Conservation (phyloP, 768 basidiomycete genomes). For the Mycena polygramma region DNA sequence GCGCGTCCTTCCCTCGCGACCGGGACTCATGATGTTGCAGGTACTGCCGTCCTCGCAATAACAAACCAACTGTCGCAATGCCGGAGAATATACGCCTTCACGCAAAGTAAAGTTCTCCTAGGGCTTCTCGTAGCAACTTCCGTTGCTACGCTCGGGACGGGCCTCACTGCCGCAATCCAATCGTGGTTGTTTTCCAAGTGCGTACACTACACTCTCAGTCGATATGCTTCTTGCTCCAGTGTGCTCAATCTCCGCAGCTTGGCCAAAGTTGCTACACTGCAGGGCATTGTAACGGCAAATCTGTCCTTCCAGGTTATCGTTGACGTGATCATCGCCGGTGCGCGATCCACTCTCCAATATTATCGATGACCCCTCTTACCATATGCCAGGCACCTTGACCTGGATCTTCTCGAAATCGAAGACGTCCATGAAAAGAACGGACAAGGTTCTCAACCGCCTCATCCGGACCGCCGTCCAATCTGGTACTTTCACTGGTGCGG, state of each 20-base stretch:
- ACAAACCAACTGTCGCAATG: constrained; percentile 19
- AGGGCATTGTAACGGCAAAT: constrained; percentile 6
- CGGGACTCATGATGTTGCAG: not conserved
- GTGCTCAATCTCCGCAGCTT: not conserved
- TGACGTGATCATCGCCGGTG: constrained; percentile 22
- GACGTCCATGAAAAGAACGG: constrained; percentile 13
- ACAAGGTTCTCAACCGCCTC: constrained; percentile 11
- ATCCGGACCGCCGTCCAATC: constrained; percentile 20
- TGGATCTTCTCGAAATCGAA: constrained; percentile 7
- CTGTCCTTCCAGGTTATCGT: constrained; percentile 7
- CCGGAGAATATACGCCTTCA: constrained; percentile 16
- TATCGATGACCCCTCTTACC: not conserved
- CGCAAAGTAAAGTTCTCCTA: constrained; percentile 8
- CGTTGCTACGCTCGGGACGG: constrained; percentile 1
- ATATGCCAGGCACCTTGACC: not conserved
- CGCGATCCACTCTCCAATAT: not conserved
- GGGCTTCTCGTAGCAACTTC: not conserved
- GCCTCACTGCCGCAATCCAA: constrained; percentile 1
- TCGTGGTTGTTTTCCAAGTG: constrained; percentile 11
- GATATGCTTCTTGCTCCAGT: not conserved
- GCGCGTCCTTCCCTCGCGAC: not conserved
- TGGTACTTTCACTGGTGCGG: constrained; percentile 21
- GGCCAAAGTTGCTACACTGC: not conserved
- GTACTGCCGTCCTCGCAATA: constrained; percentile 20
- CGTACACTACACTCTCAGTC: not conserved